These are phyloP conservation scores for Rhodofomes roseus DNA, from an alignment of 1,284 basidiomycete species.

Conservation along the genomic window DNA sequence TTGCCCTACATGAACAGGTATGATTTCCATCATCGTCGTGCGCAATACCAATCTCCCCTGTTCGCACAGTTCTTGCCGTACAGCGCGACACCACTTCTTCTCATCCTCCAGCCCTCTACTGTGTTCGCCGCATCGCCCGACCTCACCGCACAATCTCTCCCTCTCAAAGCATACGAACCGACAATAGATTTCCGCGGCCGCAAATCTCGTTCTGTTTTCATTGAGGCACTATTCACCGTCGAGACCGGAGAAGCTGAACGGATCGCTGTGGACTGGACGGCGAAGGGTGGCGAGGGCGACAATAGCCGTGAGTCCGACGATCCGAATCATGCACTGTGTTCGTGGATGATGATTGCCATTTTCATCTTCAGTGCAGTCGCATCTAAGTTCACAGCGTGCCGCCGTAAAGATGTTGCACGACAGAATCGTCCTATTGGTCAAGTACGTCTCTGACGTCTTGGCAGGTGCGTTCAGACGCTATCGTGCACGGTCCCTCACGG, in stretches of 20 bases:
- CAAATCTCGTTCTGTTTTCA: constrained; percentile 74
- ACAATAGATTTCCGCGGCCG: constrained; percentile 79
- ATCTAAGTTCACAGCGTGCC: constrained; percentile 87
- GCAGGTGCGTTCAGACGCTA: constrained; percentile 46
- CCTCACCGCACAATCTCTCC: constrained; percentile 66
- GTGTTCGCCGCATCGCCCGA: constrained; percentile 48
- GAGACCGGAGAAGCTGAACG: constrained; percentile 98
- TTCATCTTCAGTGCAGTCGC: constrained; percentile 74
- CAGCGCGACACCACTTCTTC: constrained; percentile 74
- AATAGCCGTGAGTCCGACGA: constrained; percentile 72
- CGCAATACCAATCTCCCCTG: background rate
- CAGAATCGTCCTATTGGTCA: constrained; percentile 77
- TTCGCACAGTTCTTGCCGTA: constrained; percentile 60
- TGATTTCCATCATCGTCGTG: too few relatives aligned
- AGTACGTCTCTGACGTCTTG: constrained; percentile 77
- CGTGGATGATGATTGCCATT: too few relatives aligned
- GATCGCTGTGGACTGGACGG: constrained; percentile 96
- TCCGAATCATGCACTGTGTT: too few relatives aligned
- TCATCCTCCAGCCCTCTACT: constrained; percentile 60
- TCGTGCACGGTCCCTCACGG: background rate
- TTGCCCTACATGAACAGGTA: constrained; percentile 86
- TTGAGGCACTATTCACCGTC: constrained; percentile 81
- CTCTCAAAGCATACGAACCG: constrained; percentile 87
- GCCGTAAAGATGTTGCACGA: constrained; percentile 96
- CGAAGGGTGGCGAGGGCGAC: constrained; percentile 83